Base-by-base conservation (phyloP, 2,329 filamentous ascomycete genomes). In the Penicillium brasilianum region DNA sequence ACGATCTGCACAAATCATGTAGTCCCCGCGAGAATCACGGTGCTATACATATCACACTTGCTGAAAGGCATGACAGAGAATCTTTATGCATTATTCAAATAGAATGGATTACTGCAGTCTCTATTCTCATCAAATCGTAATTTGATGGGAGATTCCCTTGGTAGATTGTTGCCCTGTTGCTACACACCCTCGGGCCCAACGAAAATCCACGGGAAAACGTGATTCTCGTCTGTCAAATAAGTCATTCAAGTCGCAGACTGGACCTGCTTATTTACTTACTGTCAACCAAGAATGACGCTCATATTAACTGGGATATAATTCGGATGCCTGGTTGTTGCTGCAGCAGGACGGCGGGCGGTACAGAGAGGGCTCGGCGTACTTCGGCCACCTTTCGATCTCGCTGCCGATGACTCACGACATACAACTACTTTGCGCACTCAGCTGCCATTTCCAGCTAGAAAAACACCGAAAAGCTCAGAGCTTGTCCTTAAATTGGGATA, bases 331-430 rank as follows among this genome's bases (percentile, higher is more conserved):
- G 25, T 4, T 30, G 16, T 32, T 6, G n/a, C 16, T 6, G n/a
- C 16, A 32, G 34, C 28, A 48, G 14, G 22, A 32, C 16, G 46
- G 28, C 46, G 30, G 46, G 46, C 30, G 46, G 28, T n/a, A 30
- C 46, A 34, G 4, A 16, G 1, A 9, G 28, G 28, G 6, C 46
- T 50, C 46, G 46, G 46, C 44, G 14, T 48, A 16, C 25, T 48
- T 50, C 46, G 16, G 44, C 44, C 18, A 48, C 46, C 20, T n/a
- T 50, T 10, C 6, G 3, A 20, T n/a, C 30, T 50, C 28, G 14
- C 46, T 28, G n/a, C 44, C 44, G 10, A 50, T 50, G 46, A 50
- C 46, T 50, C 46, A 50, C 46, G n/a, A 34, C n/a, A 28, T 14
- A 34, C 25, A 16, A 34, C 18, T 48, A 30, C 41, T 28, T 46